Percentiles rank a stretch among this genome's conserved stretches.
Evolutionary conservation across 148 eudicot species (phyloP).

Genomic region (Salicornia ramosissima): DNA sequence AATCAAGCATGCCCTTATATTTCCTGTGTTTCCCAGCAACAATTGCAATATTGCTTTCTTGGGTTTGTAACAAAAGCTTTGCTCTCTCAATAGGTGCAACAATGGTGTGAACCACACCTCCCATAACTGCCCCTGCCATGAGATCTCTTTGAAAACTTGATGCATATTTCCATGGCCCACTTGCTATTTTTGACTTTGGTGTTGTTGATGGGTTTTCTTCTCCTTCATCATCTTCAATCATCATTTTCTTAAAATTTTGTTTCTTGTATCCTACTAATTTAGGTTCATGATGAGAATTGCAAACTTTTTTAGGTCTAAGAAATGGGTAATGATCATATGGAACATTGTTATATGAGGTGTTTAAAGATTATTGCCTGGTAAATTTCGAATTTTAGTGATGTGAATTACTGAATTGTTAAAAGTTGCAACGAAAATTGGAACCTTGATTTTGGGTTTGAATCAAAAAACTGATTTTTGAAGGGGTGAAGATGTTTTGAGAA

Average conservation of each 20-base stretch:
- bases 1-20: constrained; percentile 88
- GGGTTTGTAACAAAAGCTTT: constrained; percentile 84
- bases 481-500: neutral
- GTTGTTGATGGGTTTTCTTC: constrained; percentile 9
- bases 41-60: constrained; percentile 81
- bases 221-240: constrained; percentile 23
- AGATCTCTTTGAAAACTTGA: constrained; percentile 73
- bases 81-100: constrained; percentile 94
- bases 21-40: constrained; percentile 56
- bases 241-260: neutral
- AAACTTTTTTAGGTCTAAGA: neutral
- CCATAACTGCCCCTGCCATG: constrained; percentile 86
- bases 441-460: neutral
- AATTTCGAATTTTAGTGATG: too few relatives aligned
- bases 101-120: constrained; percentile 88
- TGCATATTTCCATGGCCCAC: constrained; percentile 29
- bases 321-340: neutral
- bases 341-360: neutral
- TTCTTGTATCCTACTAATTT: neutral
- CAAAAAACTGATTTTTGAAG: neutral
- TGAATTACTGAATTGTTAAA: neutral
- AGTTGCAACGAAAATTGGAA: too few relatives aligned
- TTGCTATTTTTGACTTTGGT: constrained; percentile 26
- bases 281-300: neutral
- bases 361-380: neutral